Percentiles rank a stretch among this genome's conserved stretches.
These are phyloP conservation scores for Porcisia hertigi DNA, from an alignment of 208 protist species.

Conservation along the genomic window DNA sequence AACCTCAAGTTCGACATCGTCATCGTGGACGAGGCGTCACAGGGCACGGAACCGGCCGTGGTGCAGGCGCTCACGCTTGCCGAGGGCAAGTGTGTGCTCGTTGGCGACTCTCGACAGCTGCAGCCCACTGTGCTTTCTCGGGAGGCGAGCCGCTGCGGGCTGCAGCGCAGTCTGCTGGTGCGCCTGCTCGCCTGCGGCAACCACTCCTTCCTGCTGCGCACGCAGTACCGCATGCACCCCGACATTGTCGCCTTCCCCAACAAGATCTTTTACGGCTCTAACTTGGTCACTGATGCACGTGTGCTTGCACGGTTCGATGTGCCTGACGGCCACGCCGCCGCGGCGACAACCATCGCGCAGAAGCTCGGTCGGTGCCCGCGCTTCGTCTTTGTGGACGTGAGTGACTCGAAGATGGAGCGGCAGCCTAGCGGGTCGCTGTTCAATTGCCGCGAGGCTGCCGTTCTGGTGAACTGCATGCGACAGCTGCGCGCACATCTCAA, in stretches of 20 bases:
- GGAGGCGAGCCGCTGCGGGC: constrained; percentile 51
- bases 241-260: constrained; percentile 88
- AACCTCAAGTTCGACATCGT: constrained; percentile 73
- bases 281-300: constrained; percentile 50
- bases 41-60: constrained; percentile 88
- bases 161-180: constrained; percentile 71
- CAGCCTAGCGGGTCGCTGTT: constrained; percentile 38
- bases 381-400: constrained; percentile 78
- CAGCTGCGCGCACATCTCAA: constrained; percentile 55
- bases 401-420: constrained; percentile 46
- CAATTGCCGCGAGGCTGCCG: constrained; percentile 60
- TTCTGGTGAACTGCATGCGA: constrained; percentile 71
- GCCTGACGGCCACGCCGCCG: neutral
- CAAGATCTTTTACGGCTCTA: constrained; percentile 71
- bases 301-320: constrained; percentile 29
- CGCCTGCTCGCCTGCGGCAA: constrained; percentile 70
- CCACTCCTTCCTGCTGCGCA: constrained; percentile 66
- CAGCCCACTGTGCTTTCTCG: constrained; percentile 85
- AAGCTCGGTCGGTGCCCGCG: constrained; percentile 34
- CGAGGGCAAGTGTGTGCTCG: constrained; percentile 61
- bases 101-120: constrained; percentile 91
- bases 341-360: constrained; percentile 18
- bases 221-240: constrained; percentile 92
- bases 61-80: constrained; percentile 73
- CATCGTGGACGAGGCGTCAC: constrained; percentile 92